Evolutionary conservation across 306 rosid species (phyloP), one percentile per base, ranked within the genome.

Genomic region (Coriaria nepalensis): DNA sequence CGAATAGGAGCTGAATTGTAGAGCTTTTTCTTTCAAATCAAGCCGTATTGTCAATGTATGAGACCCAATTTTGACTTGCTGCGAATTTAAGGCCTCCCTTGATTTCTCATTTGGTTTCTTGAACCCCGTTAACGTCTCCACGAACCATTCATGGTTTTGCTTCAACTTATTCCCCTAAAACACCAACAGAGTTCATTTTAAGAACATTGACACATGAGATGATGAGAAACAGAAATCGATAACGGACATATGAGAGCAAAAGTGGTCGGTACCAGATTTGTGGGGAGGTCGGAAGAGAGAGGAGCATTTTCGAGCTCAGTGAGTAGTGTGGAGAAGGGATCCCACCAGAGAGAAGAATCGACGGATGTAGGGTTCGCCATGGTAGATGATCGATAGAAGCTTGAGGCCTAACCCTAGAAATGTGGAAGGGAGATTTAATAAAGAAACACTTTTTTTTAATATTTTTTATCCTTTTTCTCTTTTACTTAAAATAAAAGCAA

Each of bases 341-440:
- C 97, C 97, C 97, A 88, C 95, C 93, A 88, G 13, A 84, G 80
- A 52, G 93, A 72, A 11, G 84, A 68, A 15, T 88, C 93, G n/a
- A 81, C 62, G 50, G 86, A 55, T 35, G 15, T 67, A 8, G 78
- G 32, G 58, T 66, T 74, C 13, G 83, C 82, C 97, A 88, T 88
- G 52, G 15, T 62, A 57, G 56, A 63, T 60, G 48, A 38, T 9
- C 13, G 13, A 15, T 5, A 39, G 10, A 57, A 56, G 50, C 40
- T 64, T 50, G 13, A 40, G 11, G 37, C 36, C 61, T 45, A 39
- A 55, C n/a, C n/a, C n/a, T n/a, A n/a, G n/a, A n/a, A n/a, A n/a
- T n/a, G n/a, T n/a, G n/a, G n/a, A n/a, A n/a, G n/a, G n/a, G n/a
- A n/a, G n/a, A n/a, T n/a, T n/a, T n/a, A n/a, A n/a, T n/a, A n/a